These are phyloP conservation scores for Trametes punicea DNA, from an alignment of 768 basidiomycete species.

Conservation along the genomic window DNA sequence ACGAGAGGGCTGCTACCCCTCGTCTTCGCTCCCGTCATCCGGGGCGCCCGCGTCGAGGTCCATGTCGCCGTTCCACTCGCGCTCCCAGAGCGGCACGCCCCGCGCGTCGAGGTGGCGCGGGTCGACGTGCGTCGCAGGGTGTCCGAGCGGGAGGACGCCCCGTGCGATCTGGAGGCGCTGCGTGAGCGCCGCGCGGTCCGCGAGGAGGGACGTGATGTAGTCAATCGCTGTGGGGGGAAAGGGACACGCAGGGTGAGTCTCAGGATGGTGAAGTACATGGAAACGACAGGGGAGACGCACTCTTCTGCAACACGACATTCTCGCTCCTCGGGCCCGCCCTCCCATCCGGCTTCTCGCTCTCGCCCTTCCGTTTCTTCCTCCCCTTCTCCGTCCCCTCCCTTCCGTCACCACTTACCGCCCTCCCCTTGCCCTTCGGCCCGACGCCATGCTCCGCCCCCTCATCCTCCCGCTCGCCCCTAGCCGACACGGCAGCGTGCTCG, in stretches of 20 bases:
- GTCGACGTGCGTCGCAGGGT: slow-evolving; percentile 48
- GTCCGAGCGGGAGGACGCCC: slow-evolving; percentile 51
- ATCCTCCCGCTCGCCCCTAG: neutral
- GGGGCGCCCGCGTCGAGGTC: slow-evolving; percentile 46
- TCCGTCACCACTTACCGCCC: slow-evolving; percentile 21
- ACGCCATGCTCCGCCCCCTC: slow-evolving; percentile 34
- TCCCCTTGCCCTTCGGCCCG: slow-evolving; percentile 19
- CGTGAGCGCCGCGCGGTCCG: slow-evolving; percentile 54
- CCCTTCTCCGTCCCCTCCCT: slow-evolving; percentile 25
- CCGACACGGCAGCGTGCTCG: slow-evolving; percentile 17
- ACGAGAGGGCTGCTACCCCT: neutral
- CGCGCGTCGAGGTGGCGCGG: slow-evolving; percentile 21
- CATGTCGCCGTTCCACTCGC: slow-evolving; percentile 79
- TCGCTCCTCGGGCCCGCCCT: slow-evolving; percentile 88
- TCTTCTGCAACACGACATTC: slow-evolving; percentile 84
- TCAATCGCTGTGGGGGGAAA: slow-evolving; percentile 66
- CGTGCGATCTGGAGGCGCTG: slow-evolving; percentile 61
- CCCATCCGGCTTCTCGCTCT: slow-evolving; percentile 70
- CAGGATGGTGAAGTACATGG: neutral
- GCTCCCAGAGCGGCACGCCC: slow-evolving; percentile 65
- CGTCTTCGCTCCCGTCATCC: slow-evolving; percentile 23
- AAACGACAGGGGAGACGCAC: slow-evolving; percentile 44
- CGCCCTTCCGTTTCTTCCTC: slow-evolving; percentile 28
- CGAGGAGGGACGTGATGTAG: slow-evolving; percentile 65
- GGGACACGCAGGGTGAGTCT: slow-evolving; percentile 1